Base-by-base conservation (phyloP, 805 yeast species). In the Yarrowia keelungensis region DNA sequence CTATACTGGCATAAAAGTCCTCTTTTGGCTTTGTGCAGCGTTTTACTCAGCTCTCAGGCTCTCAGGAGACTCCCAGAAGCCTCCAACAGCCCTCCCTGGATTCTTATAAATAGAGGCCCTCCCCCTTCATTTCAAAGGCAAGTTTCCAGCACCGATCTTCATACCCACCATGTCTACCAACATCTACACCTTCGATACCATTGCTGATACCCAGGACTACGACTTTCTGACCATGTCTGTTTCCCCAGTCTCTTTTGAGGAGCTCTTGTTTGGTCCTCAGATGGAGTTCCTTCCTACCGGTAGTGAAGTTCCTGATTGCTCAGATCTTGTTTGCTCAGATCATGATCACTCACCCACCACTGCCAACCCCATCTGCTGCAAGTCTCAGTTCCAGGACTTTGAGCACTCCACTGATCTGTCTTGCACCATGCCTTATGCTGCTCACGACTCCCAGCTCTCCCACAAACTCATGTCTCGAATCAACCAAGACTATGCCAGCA, bases 351-450 rank as follows among this genome's bases (percentile, higher is more conserved):
- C 19, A 19, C 19, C 19, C 19, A 19, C 19, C 19, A 19, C 19
- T 19, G 19, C 26, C 39, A 42, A 42, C 47, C 64, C 41, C 32
- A 11, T 56, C n/a, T 42, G 41, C 36, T n/a, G 26, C 39, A 56
- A n/a, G 8, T 14, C 38, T 3, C 19, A 49, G 53, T 54, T 54
- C n/a, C 8, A 0, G 26, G 19, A 54, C 36, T 54, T 54, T 15
- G 19, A 41, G 35, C 46, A 39, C 36, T 14, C 15, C 16, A 32
- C 64, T 19, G 9, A 56, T 12, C 49, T 56, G 3, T 22, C 38
- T 12, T 10, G n/a, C 4, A 8, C 41, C 49, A 56, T 56, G 64
- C 49, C 49, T 16, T 56, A 56, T 56, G 49, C 49, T 15, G 49
- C 26, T 2, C 49, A 42, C 15, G 49, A 53, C 15, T 1, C 16